Conservation (phyloP, 768 basidiomycete genomes). For the Lactarius sp. region DNA sequence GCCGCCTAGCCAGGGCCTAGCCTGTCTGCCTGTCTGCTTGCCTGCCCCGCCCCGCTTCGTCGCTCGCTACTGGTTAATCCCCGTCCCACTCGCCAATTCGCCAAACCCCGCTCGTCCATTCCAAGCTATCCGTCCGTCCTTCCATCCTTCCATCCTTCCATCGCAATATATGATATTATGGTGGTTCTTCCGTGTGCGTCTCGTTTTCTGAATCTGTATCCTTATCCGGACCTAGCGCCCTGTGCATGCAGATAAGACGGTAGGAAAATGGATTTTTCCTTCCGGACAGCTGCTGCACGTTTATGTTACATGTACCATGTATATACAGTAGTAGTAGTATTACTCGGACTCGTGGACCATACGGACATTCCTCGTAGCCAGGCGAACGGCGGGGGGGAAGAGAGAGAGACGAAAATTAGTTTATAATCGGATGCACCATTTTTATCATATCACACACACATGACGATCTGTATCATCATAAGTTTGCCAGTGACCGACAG, state of each 20-base stretch:
- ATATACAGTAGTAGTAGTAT: background rate
- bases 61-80: background rate
- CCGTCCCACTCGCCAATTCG: background rate
- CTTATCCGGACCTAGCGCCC: constrained; percentile 2
- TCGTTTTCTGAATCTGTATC: background rate
- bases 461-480: constrained; percentile 4
- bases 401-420: constrained; percentile 4
- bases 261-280: background rate
- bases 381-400: background rate
- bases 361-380: background rate
- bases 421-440: background rate
- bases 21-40: too few species aligned
- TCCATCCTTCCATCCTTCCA: background rate
- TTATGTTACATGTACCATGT: constrained; percentile 7
- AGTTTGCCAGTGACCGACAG: background rate
- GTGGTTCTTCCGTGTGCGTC: background rate
- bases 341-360: constrained; percentile 9
- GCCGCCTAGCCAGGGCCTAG: background rate
- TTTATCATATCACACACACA: constrained; percentile 10
- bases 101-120: background rate
- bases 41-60: background rate
- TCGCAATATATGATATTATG: background rate
- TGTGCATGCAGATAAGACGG: background rate
- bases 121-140: background rate
- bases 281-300: background rate